These are phyloP conservation scores for Pholiota conissans DNA, from an alignment of 768 basidiomycete species.

Conservation along the genomic window DNA sequence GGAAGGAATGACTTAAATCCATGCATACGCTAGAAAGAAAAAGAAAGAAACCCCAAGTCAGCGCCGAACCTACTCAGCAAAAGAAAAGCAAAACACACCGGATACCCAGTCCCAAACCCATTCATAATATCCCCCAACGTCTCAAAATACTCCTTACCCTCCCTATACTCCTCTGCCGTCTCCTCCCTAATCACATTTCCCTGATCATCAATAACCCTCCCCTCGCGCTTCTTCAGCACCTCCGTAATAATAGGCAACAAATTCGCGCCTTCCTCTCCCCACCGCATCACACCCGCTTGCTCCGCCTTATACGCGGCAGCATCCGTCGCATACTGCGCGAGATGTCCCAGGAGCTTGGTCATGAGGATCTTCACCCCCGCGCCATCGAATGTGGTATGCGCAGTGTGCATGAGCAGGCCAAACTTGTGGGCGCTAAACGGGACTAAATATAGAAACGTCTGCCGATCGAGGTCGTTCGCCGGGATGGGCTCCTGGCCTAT, in stretches of 20 bases:
- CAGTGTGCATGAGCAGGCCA: slow-evolving; percentile 17
- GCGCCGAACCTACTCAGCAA: slow-evolving; percentile 12
- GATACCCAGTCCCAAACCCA: slow-evolving; percentile 10
- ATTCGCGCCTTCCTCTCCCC: slow-evolving; percentile 11
- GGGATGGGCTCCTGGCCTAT: slow-evolving; percentile 18
- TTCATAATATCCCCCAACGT: slow-evolving; percentile 15
- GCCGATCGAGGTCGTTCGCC: slow-evolving; percentile 15
- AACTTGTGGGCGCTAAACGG: slow-evolving; percentile 16
- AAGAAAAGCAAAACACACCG: slow-evolving; percentile 12
- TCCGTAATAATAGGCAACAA: slow-evolving; percentile 16
- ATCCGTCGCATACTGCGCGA: slow-evolving; percentile 12
- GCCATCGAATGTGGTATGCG: slow-evolving; percentile 19
- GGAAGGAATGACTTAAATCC: slow-evolving; percentile 18
- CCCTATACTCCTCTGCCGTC: slow-evolving; percentile 11
- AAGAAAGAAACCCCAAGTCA: slow-evolving; percentile 11
- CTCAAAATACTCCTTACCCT: slow-evolving; percentile 15
- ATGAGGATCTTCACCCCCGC: slow-evolving; percentile 16
- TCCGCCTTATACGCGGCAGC: background rate
- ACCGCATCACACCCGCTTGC: slow-evolving; percentile 7
- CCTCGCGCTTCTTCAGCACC: slow-evolving; percentile 14
- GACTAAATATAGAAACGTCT: slow-evolving; percentile 20
- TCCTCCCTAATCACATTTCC: slow-evolving; percentile 7
- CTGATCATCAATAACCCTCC: slow-evolving; percentile 7
- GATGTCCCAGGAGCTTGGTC: slow-evolving; percentile 15
- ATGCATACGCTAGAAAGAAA: slow-evolving; percentile 12